Percentiles rank a stretch among this genome's conserved stretches.
phyloP scores from a whole-genome alignment of 352 stramenopile genomes.

The Phytophthora capsici region DNA sequence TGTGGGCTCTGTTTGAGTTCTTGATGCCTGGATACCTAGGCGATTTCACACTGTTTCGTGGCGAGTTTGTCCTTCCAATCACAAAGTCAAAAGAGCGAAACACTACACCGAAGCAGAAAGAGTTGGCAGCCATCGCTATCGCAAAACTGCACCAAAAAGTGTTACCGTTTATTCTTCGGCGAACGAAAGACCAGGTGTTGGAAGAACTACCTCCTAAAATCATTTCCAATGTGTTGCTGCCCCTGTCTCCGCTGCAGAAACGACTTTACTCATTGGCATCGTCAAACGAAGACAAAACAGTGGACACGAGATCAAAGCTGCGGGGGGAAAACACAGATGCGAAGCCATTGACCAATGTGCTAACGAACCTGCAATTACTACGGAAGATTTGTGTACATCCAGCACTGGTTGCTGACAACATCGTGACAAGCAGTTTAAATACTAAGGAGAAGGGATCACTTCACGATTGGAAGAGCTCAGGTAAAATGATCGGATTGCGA shows the following conservation, averaged over 20 bases:
- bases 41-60: constrained; percentile 72
- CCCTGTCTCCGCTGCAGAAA: constrained; percentile 89
- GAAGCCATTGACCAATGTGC: constrained; percentile 45
- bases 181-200: constrained; percentile 97
- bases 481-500: constrained; percentile 90
- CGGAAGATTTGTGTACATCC: constrained; percentile 96
- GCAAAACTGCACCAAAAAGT: constrained; percentile 94
- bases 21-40: constrained; percentile 98
- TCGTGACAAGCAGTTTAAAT: constrained; percentile 28
- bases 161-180: constrained; percentile 97
- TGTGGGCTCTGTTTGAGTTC: constrained; percentile 98
- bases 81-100: constrained; percentile 57
- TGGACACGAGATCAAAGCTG: not conserved
- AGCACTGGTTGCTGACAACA: constrained; percentile 67
- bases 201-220: constrained; percentile 97
- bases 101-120: constrained; percentile 80
- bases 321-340: not conserved
- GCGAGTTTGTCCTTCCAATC: constrained; percentile 73
- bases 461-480: constrained; percentile 80
- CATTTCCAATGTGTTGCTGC: constrained; percentile 93
- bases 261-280: constrained; percentile 78
- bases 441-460: constrained; percentile 37
- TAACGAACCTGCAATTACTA: constrained; percentile 80
- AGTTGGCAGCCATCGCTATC: constrained; percentile 86
- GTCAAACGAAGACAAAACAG: constrained; percentile 19